These are phyloP conservation scores for Tetragonia tetragonoides DNA, from an alignment of 148 eudicot species.

Conservation along the genomic window DNA sequence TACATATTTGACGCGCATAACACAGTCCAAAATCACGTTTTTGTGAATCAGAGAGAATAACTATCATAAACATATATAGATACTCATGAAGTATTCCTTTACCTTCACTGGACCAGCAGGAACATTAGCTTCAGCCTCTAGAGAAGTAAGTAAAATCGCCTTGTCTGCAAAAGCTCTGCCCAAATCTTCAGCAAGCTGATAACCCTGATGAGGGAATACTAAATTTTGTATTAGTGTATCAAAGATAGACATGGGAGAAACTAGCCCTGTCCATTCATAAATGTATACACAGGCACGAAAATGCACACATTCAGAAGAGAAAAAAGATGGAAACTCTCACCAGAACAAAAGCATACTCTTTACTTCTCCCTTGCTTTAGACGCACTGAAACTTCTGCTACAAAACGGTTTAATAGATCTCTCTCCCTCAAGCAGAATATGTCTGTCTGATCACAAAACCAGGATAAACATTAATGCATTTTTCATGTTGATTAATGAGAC, in stretches of 20 bases:
- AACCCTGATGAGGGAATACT: constrained; percentile 31
- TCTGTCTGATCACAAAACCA: constrained; percentile 53
- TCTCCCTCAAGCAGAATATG: constrained; percentile 78
- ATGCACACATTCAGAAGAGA: not conserved
- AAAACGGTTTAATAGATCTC: constrained; percentile 75
- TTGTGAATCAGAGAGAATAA: not conserved
- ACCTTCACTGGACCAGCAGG: constrained; percentile 74
- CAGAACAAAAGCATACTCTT: constrained; percentile 63
- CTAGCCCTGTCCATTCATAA: no score
- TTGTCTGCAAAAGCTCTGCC: constrained; percentile 81
- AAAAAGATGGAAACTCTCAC: constrained; percentile 36
- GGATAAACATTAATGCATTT: not conserved
- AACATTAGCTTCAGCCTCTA: constrained; percentile 63
- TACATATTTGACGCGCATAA: no score
- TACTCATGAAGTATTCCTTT: constrained; percentile 11
- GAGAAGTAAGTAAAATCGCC: constrained; percentile 48
- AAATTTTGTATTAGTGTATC: not conserved
- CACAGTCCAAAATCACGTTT: no score
- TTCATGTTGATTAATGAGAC: not conserved
- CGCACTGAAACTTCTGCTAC: constrained; percentile 63
- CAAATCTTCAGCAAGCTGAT: constrained; percentile 73
- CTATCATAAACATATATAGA: not conserved
- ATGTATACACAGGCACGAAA: no score
- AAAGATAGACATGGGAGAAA: not conserved
- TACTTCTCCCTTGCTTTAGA: constrained; percentile 74